Conservation (phyloP, 139 green algal genomes). For the Coelastrella sp. region DNA sequence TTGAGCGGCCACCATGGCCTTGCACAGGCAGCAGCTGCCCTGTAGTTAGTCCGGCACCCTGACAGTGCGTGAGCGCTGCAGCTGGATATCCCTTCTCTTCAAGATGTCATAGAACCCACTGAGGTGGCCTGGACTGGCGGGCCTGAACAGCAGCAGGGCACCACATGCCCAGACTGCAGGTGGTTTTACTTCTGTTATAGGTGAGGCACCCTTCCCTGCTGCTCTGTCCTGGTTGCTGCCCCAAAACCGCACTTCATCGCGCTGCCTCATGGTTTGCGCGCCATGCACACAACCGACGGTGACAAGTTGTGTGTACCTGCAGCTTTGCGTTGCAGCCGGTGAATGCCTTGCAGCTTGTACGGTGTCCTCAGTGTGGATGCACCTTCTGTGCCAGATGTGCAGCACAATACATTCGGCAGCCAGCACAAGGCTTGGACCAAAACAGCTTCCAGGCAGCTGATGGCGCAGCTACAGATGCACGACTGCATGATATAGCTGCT, state of each 20-base stretch:
- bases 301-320: neutral
- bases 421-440: neutral
- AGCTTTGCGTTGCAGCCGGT: neutral
- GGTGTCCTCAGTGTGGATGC: slow-evolving; percentile 5
- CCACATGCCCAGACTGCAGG: slow-evolving; percentile 28
- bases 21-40: too few species aligned
- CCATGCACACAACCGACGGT: too few species aligned
- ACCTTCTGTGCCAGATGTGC: slow-evolving; percentile 15
- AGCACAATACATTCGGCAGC: neutral
- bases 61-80: neutral
- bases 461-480: neutral
- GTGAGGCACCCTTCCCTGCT: too few species aligned
- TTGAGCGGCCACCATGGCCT: too few species aligned
- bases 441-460: neutral
- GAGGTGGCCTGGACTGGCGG: neutral
- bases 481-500: neutral
- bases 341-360: neutral
- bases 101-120: neutral
- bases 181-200: neutral
- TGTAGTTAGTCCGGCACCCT: too few species aligned
- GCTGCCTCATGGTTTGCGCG: neutral
- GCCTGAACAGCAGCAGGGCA: neutral
- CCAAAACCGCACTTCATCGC: neutral
- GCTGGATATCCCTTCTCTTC: neutral
- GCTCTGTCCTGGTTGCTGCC: neutral